Percentiles rank a stretch among this genome's conserved stretches.
Conservation (phyloP, 345 rosid genomes). For the Populus tremula region DNA sequence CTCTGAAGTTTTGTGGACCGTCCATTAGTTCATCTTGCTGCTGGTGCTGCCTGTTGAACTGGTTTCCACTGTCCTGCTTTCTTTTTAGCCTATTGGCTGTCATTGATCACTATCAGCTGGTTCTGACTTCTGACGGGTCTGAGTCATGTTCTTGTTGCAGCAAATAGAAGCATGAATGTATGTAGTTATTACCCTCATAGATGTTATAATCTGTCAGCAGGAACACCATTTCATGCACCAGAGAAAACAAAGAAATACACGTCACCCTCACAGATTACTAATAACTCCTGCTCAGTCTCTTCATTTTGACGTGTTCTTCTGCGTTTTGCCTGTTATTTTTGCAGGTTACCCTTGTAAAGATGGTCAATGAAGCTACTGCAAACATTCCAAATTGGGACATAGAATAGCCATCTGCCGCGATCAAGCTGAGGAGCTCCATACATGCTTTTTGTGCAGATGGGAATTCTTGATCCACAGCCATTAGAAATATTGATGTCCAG, state of each 20-base stretch:
- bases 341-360: slow-evolving; percentile 62
- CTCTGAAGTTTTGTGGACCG: too few species aligned
- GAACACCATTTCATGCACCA: not conserved
- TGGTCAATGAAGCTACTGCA: slow-evolving; percentile 72
- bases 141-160: not conserved
- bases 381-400: slow-evolving; percentile 61
- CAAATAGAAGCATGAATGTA: not conserved
- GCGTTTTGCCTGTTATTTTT: not conserved
- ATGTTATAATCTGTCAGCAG: not conserved
- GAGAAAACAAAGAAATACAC: not conserved
- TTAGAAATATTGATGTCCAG: not conserved
- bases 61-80: not conserved
- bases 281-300: not conserved
- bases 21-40: too few species aligned
- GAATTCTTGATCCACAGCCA: not conserved
- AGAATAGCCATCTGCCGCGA: not conserved
- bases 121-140: not conserved
- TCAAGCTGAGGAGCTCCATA: not conserved
- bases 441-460: not conserved
- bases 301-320: not conserved
- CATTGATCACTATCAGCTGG: not conserved
- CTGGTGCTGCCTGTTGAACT: not conserved
- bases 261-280: not conserved
- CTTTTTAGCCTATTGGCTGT: not conserved
- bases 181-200: not conserved